phyloP scores from a whole-genome alignment of 2,329 filamentous ascomycete species.

The Helotiales sp. region DNA sequence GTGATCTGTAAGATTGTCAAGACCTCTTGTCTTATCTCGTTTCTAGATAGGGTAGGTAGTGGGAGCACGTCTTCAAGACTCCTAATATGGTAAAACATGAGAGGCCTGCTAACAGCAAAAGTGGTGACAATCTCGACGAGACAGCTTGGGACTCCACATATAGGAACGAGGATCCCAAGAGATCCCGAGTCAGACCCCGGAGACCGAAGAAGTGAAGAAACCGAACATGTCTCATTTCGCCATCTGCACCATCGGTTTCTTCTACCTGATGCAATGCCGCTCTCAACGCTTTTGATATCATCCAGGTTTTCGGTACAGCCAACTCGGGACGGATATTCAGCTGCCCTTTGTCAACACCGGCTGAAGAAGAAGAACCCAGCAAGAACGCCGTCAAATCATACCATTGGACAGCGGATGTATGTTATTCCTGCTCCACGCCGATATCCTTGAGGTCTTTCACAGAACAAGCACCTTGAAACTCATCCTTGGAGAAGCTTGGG shows the following conservation, averaged over 20 bases:
- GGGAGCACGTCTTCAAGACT: neutral
- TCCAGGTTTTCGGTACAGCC: neutral
- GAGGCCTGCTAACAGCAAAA: neutral
- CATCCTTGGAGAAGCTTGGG: neutral
- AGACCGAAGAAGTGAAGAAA: neutral
- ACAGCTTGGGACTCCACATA: constrained; percentile 2
- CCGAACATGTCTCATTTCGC: neutral
- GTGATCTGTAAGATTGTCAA: neutral
- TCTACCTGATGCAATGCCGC: neutral
- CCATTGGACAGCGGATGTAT: neutral
- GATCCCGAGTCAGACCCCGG: constrained; percentile 3
- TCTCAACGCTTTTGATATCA: neutral
- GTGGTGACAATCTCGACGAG: neutral
- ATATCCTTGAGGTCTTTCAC: neutral
- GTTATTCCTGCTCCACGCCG: constrained; percentile 3
- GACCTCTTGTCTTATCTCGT: neutral
- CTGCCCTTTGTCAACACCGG: neutral
- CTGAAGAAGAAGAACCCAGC: neutral
- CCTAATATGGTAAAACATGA: neutral
- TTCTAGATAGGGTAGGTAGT: neutral
- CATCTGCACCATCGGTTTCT: constrained; percentile 3
- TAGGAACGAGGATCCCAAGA: neutral
- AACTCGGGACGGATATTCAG: neutral
- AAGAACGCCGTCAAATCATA: neutral
- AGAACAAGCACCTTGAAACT: neutral